These are phyloP conservation scores for Artemisia tridentata DNA, from an alignment of 129 eudicot genomes.

Conservation along the genomic window DNA sequence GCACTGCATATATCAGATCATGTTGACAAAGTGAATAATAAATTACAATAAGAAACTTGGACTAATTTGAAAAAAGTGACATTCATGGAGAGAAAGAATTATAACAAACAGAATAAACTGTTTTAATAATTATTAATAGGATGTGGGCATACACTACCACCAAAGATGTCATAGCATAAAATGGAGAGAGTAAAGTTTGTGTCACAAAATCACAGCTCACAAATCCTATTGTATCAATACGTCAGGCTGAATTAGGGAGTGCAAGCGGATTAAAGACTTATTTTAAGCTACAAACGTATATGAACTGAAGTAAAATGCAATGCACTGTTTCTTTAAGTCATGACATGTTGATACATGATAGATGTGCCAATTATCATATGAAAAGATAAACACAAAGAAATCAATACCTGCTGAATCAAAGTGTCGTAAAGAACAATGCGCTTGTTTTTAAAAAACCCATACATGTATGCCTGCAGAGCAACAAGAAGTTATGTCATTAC, in stretches of 20 bases:
- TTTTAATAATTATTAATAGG: neutral
- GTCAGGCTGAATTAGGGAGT: too few species aligned
- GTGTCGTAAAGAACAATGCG: conserved; percentile 98
- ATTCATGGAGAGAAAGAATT: neutral
- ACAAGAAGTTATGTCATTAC: conserved; percentile 14
- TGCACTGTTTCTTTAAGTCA: conserved; percentile 4
- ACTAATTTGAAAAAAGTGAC: neutral
- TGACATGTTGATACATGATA: neutral
- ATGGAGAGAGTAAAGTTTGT: too few species aligned
- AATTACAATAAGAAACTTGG: conserved; percentile 15
- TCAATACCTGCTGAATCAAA: conserved; percentile 81
- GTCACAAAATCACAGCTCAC: too few species aligned
- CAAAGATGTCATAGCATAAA: too few species aligned
- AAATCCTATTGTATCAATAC: too few species aligned
- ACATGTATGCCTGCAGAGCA: conserved; percentile 93
- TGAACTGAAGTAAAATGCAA: neutral
- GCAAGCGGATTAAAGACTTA: too few species aligned
- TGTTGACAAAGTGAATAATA: neutral
- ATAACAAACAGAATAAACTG: neutral
- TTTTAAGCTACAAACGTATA: too few species aligned
- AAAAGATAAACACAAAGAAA: neutral
- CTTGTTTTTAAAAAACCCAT: conserved; percentile 95
- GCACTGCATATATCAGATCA: conserved; percentile 54
- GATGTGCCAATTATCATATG: neutral
- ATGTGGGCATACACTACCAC: too few species aligned